phyloP scores from a whole-genome alignment of 2,329 filamentous ascomycete genomes.

The Simplicillium sp. region DNA sequence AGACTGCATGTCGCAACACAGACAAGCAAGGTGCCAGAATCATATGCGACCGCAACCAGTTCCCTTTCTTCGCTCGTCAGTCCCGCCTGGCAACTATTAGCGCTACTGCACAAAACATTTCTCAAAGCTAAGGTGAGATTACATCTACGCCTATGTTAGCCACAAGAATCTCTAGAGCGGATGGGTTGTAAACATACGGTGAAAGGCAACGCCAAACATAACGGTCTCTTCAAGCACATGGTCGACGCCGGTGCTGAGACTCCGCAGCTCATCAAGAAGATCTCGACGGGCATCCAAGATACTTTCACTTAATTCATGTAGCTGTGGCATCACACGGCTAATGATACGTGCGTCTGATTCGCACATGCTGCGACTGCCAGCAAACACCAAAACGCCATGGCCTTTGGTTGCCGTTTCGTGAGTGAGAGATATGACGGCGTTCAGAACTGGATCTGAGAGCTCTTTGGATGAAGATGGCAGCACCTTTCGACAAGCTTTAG shows the following conservation, averaged over 20 bases:
- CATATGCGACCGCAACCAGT: constrained; percentile 61
- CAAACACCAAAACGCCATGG: constrained; percentile 66
- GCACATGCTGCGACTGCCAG: constrained; percentile 57
- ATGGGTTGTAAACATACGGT: constrained; percentile 39
- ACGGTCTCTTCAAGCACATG: constrained; percentile 55
- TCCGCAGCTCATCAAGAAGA: constrained; percentile 56
- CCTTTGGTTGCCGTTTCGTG: constrained; percentile 59
- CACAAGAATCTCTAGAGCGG: no score
- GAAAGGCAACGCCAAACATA: constrained; percentile 61
- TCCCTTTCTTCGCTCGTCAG: constrained; percentile 70
- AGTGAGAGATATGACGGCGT: constrained; percentile 61
- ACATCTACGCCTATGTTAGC: no score
- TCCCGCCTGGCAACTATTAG: constrained; percentile 35
- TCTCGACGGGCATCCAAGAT: constrained; percentile 52
- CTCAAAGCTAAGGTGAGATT: no score
- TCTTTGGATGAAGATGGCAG: constrained; percentile 49
- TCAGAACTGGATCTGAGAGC: constrained; percentile 54
- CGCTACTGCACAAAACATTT: no score
- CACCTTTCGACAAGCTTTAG: constrained; percentile 37
- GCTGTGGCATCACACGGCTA: constrained; percentile 52
- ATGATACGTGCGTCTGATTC: constrained; percentile 62
- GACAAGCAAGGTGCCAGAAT: constrained; percentile 56
- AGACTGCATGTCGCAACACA: constrained; percentile 71
- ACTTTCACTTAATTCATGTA: constrained; percentile 31
- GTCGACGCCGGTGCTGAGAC: constrained; percentile 57